These are phyloP conservation scores for Gracilariopsis chorda DNA, from an alignment of 23 red algal genomes.

Conservation along the genomic window DNA sequence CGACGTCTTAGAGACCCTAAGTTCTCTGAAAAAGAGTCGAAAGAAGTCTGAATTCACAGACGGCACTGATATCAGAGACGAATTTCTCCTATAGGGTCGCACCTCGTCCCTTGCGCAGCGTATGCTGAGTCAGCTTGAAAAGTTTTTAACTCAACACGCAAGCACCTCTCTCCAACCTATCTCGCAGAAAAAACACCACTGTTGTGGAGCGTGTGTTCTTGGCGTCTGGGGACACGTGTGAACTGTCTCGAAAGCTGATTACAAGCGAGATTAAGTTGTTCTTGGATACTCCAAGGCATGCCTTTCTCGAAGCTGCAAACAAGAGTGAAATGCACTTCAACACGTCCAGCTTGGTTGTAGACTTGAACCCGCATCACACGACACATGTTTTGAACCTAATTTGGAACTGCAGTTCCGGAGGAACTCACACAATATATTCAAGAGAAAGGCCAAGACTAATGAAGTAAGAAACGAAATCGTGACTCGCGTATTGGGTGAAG, in stretches of 20 bases:
- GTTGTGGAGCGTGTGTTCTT: neutral
- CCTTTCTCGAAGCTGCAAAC: constrained; percentile 56
- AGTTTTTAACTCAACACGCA: neutral
- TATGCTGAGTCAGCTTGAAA: constrained; percentile 31
- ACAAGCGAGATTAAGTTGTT: neutral
- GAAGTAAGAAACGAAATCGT: neutral
- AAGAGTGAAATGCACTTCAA: constrained; percentile 25
- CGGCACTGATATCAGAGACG: neutral
- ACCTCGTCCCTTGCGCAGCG: constrained; percentile 41
- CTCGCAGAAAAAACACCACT: neutral
- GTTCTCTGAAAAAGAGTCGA: neutral
- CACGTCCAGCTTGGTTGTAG: constrained; percentile 4
- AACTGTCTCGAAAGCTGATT: constrained; percentile 6
- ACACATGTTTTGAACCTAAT: constrained; percentile 23
- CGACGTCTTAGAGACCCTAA: neutral
- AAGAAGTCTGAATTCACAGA: neutral
- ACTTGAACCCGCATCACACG: constrained; percentile 57
- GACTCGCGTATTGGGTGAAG: neutral
- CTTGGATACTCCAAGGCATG: neutral
- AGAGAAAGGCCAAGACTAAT: neutral
- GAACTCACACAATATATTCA: constrained; percentile 31
- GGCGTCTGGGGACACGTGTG: neutral
- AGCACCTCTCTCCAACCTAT: neutral
- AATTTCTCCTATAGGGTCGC: neutral
- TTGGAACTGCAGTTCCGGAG: constrained; percentile 27